Percentiles rank a stretch among this genome's conserved stretches.
phyloP scores from a whole-genome alignment of 169 alveolate species.

The Theileria annulata region DNA sequence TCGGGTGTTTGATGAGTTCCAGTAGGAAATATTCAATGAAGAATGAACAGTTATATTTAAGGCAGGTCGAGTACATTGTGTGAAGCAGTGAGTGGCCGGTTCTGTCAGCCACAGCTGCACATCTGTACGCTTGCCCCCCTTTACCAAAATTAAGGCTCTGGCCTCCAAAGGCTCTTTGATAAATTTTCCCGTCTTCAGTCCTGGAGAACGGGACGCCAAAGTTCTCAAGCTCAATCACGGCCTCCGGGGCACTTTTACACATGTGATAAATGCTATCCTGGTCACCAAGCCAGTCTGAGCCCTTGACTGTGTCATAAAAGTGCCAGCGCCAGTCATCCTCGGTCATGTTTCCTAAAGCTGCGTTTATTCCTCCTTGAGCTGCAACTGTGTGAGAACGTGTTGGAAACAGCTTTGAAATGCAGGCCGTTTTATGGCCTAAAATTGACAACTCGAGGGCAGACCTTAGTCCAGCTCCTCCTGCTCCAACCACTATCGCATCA shows the following conservation, averaged over 20 bases:
- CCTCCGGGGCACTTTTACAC: constrained; percentile 95
- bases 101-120: constrained; percentile 99
- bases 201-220: constrained; percentile 97
- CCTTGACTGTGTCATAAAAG: constrained; percentile 97
- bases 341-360: constrained; percentile 89
- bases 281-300: constrained; percentile 99
- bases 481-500: constrained; percentile 98
- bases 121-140: constrained; percentile 98
- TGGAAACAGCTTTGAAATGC: constrained; percentile 94
- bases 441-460: constrained; percentile 93
- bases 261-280: constrained; percentile 97
- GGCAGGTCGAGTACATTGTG: constrained; percentile 92
- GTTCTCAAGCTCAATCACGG: constrained; percentile 94
- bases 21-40: constrained; percentile 96
- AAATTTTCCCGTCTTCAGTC: constrained; percentile 91
- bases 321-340: constrained; percentile 99
- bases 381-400: constrained; percentile 99
- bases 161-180: constrained; percentile 98
- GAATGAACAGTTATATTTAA: constrained; percentile 90
- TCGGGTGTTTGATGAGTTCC: constrained; percentile 88
- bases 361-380: constrained; percentile 86
- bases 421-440: constrained; percentile 86
- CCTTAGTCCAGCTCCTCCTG: constrained; percentile 98
- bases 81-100: constrained; percentile 98
- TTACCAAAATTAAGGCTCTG: constrained; percentile 93